Base-by-base conservation (phyloP, 495 filamentous ascomycete genomes). In the Aspergillus incahuasiensis region DNA sequence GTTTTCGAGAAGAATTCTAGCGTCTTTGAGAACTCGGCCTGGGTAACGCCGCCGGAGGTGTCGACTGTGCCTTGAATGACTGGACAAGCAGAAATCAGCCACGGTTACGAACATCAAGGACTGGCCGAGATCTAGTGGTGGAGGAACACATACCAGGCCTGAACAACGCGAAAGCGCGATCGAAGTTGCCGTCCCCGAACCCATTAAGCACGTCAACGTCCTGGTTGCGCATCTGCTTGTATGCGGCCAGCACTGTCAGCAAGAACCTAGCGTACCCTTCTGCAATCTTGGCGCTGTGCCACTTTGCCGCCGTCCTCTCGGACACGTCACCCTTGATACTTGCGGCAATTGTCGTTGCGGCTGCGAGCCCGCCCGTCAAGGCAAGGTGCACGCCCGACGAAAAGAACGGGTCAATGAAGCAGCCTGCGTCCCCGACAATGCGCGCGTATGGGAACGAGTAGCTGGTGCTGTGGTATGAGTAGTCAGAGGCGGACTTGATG, bases 381-480 rank as follows among this genome's bases (percentile, higher is more conserved):
- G 71, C 74, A 1, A 77, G 59, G 43, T 77, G 74, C 1, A 70
- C 60, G 15, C 69, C 72, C 6, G 73, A 78, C 0, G 67, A 71
- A 62, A 76, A 78, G 51, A 63, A 74, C 0, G 72, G 72, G 42
- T 76, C 73, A 38, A 78, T 72, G 53, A 78, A 78, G 57, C 64
- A 67, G 8, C 73, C 72, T 0, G 74, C 73, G 46, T 78, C 74
- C 2, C 74, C 74, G 15, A 62, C 69, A 9, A 78, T 67, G 28
- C 74, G 72, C 0, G 63, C 47, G 51, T 75, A 58, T 2, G 64
- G 67, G 32, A 57, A 16, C 8, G 66, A 66, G 52, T 74, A 78
- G 18, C 54, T 53, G 3, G 64, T 63, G 11, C 71, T 68, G 43
- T 59, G 72, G 55, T 78, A 78, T 5, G 73, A 76, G 53, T 59